Evolutionary conservation across 1,284 basidiomycete species (phyloP).

Genomic region (Dichomitus squalens): DNA sequence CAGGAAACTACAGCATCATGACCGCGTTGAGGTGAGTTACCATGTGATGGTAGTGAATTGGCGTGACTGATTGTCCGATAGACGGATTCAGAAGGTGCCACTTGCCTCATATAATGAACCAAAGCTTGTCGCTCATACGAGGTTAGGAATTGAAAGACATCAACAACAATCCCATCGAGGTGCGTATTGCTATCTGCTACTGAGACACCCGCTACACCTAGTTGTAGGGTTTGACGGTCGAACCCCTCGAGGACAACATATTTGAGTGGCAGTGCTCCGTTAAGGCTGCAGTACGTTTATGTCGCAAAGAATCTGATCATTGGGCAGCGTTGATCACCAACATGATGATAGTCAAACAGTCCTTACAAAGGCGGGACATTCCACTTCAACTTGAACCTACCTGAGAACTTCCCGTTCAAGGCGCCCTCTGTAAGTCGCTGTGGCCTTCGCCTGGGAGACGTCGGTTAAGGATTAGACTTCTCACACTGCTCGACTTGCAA

Average conservation of each 20-base stretch:
- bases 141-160: constrained; percentile 65
- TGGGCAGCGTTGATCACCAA: too few relatives aligned
- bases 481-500: too few relatives aligned
- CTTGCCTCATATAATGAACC: constrained; percentile 8
- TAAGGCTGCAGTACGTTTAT: constrained; percentile 67
- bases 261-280: constrained; percentile 80
- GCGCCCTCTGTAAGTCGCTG: constrained; percentile 66
- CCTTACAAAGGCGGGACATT: constrained; percentile 89
- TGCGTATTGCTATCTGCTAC: constrained; percentile 31
- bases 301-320: too few relatives aligned
- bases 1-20: too few relatives aligned
- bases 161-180: constrained; percentile 60
- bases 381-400: constrained; percentile 71
- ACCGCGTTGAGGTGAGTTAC: constrained; percentile 56
- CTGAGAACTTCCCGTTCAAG: constrained; percentile 88
- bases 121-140: constrained; percentile 19
- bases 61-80: constrained; percentile 28
- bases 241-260: constrained; percentile 73
- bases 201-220: constrained; percentile 1
- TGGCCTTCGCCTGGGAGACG: too few relatives aligned
- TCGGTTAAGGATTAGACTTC: too few relatives aligned
- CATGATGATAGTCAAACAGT: constrained; percentile 60
- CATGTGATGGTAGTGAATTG: not conserved
- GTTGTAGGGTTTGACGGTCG: constrained; percentile 59
- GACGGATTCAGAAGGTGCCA: constrained; percentile 71